A percentile compares a stretch with the other conserved stretches of the same genome.
These are phyloP conservation scores for Pontederia crassipes DNA, from an alignment of 176 grass and related monocot genomes.

Conservation along the genomic window DNA sequence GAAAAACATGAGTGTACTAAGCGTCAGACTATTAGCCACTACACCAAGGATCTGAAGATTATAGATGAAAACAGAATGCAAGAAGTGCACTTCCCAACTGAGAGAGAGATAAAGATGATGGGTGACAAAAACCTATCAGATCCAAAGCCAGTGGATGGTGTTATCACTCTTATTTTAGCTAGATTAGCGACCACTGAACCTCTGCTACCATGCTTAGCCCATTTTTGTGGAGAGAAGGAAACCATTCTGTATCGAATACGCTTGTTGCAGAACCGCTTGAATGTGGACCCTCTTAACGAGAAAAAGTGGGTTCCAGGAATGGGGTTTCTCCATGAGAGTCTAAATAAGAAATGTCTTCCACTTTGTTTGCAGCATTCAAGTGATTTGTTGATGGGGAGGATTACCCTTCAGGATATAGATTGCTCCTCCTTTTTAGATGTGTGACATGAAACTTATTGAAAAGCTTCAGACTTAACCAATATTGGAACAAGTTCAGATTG, in stretches of 20 bases:
- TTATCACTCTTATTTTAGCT: conserved; percentile 65
- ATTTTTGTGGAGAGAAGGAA: conserved; percentile 60
- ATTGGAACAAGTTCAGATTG: too few relatives aligned
- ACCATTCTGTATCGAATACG: conserved; percentile 66
- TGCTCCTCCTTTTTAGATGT: conserved; percentile 65
- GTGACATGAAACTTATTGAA: conserved; percentile 12
- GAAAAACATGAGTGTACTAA: conserved; percentile 90
- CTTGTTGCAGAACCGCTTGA: conserved; percentile 81
- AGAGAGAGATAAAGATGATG: conserved; percentile 90
- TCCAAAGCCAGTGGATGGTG: conserved; percentile 67
- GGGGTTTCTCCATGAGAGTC: conserved; percentile 68
- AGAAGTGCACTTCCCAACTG: conserved; percentile 66
- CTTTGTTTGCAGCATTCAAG: conserved; percentile 66
- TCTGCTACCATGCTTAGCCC: conserved; percentile 39
- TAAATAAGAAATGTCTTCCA: conserved; percentile 87
- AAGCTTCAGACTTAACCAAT: too few relatives aligned
- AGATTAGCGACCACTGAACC: conserved; percentile 51
- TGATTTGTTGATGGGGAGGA: conserved; percentile 70
- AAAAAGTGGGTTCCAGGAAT: conserved; percentile 73
- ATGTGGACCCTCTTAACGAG: conserved; percentile 74
- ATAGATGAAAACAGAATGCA: conserved; percentile 33
- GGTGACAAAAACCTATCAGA: conserved; percentile 65
- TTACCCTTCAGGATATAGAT: conserved; percentile 78
- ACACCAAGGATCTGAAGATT: conserved; percentile 75
- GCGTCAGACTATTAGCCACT: conserved; percentile 79